Evolutionary conservation across 78 protist species (phyloP), one percentile per base, ranked within the genome.

Genomic region (Salpingoeca rosetta): DNA sequence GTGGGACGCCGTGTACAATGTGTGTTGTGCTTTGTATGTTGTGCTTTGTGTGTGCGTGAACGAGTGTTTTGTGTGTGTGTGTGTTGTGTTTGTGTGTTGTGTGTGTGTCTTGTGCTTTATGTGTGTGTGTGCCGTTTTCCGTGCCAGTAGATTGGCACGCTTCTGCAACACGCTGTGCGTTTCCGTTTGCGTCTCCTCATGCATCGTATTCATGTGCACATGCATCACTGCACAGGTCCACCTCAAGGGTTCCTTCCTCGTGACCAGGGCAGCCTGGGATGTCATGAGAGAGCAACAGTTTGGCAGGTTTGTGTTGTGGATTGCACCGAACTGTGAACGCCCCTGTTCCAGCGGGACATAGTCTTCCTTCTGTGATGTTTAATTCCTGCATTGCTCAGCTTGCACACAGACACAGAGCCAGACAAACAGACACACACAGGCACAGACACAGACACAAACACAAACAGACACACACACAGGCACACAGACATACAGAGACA

Each of bases 191-290:
- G n/a, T n/a, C n/a, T n/a, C n/a, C n/a, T n/a, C n/a, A n/a, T n/a
- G n/a, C n/a, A n/a, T n/a, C n/a, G n/a, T n/a, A n/a, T n/a, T n/a
- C n/a, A n/a, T n/a, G n/a, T 51, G 65, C 45, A 73, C 38, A 83
- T 89, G 89, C 80, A 31, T 89, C 38, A 80, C 92, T 31, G 72
- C 86, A 39, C 77, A 84, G 57, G 97, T 94, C 1, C 97, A 94
- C 82, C 51, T 84, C 44, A 82, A 83, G 57, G 97, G 97, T 80
- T 56, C 94, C 11, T 92, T 76, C 87, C 73, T 72, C 80, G 86
- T 90, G 41, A 87, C 96, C 26, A 79, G 91, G 56, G 96, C 96
- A 0, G 92, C 92, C 24, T 94, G 95, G 95, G 87, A 89, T 22
- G 86, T 86, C 78, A 89, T 94, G 94, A 40, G 75, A 45, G 85